These are phyloP conservation scores for Ilyonectria sp. DNA, from an alignment of 2,329 filamentous ascomycete species.

Conservation along the genomic window DNA sequence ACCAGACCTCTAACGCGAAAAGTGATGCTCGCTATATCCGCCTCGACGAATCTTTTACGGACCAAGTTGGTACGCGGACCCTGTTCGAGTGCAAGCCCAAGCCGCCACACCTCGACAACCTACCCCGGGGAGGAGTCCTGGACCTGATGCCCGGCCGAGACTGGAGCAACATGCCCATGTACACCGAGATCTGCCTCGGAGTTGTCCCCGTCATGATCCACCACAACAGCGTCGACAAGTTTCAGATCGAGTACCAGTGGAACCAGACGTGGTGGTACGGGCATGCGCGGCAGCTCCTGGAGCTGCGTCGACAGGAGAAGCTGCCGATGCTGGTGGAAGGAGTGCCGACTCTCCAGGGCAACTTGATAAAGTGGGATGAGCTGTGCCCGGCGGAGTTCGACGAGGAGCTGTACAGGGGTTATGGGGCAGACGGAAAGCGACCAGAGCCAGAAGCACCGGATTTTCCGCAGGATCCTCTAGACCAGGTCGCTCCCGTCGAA, in stretches of 20 bases:
- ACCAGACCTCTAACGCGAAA: constrained; percentile 45
- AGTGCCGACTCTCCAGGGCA: constrained; percentile 35
- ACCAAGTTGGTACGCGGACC: constrained; percentile 40
- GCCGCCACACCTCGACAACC: constrained; percentile 34
- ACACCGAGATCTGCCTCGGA: constrained; percentile 48
- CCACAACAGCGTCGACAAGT: constrained; percentile 46
- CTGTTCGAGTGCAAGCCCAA: constrained; percentile 42
- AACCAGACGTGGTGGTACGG: constrained; percentile 46
- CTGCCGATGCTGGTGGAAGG: constrained; percentile 36
- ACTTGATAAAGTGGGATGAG: constrained; percentile 40
- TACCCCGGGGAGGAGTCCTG: constrained; percentile 22
- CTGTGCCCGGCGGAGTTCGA: constrained; percentile 46
- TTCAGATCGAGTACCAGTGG: constrained; percentile 44
- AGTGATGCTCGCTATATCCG: constrained; percentile 45
- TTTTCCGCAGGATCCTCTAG: not conserved
- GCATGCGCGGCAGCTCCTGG: constrained; percentile 35
- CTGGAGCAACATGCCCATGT: constrained; percentile 48
- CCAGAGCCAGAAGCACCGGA: not conserved
- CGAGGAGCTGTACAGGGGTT: constrained; percentile 41
- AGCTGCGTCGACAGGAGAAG: constrained; percentile 30
- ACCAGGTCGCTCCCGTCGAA: too few species aligned
- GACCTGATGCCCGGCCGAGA: constrained; percentile 28
- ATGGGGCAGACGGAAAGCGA: not conserved
- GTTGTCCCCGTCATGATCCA: constrained; percentile 49
- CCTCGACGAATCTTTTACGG: constrained; percentile 35